phyloP scores from a whole-genome alignment of 148 eudicot genomes.

The Cornus florida region DNA sequence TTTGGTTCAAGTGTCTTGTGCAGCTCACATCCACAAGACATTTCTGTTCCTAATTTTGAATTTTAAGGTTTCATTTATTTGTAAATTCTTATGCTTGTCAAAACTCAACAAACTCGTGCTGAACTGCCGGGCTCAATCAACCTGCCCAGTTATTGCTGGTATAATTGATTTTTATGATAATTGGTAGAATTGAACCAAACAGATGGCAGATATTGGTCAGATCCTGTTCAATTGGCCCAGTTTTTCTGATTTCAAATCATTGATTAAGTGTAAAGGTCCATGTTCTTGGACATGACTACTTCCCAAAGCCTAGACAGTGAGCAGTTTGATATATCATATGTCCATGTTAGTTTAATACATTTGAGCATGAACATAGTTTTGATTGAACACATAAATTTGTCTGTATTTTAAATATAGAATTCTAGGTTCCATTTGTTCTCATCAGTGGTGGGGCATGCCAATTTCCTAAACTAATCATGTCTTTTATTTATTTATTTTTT shows the following conservation, averaged over 20 bases:
- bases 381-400: background rate
- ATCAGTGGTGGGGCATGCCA: background rate
- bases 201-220: background rate
- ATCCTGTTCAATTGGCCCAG: background rate
- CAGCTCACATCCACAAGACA: background rate
- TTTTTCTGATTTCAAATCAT: background rate
- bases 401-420: background rate
- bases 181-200: background rate
- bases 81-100: background rate
- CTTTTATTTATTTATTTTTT: background rate
- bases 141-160: background rate
- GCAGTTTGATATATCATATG: background rate
- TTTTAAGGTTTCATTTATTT: background rate
- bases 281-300: conserved; percentile 3
- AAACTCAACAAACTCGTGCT: background rate
- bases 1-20: background rate
- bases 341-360: background rate
- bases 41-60: background rate
- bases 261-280: background rate
- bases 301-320: background rate
- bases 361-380: no score
- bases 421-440: background rate
- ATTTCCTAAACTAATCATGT: background rate
- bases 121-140: background rate
- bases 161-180: background rate